These are phyloP conservation scores for Salix udensis DNA, from an alignment of 345 rosid genomes.

Conservation along the genomic window DNA sequence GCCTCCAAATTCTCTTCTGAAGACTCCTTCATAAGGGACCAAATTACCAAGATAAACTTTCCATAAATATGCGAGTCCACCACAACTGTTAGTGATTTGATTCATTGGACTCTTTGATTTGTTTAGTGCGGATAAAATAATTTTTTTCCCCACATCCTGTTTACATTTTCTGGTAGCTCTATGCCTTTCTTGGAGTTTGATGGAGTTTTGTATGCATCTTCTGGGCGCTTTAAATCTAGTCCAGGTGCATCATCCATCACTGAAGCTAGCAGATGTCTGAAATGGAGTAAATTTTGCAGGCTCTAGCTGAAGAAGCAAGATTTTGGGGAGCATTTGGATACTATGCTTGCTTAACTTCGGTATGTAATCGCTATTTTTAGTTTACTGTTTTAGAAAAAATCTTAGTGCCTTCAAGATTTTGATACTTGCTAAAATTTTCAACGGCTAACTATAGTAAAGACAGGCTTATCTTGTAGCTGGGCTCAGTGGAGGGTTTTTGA, in stretches of 20 bases:
- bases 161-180: neutral
- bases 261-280: slow-evolving; percentile 19
- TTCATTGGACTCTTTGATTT: neutral
- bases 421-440: slow-evolving; percentile 10
- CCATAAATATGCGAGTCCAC: neutral
- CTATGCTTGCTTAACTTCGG: slow-evolving; percentile 66
- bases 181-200: neutral
- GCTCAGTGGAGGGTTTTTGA: slow-evolving; percentile 83
- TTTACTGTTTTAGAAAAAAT: neutral
- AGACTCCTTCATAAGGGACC: neutral
- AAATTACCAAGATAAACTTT: neutral
- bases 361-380: slow-evolving; percentile 27
- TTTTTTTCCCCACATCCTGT: neutral
- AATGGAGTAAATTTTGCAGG: slow-evolving; percentile 45
- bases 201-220: neutral
- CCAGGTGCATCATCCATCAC: neutral
- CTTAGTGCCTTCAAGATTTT: neutral
- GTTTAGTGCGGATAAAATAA: neutral
- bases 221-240: neutral
- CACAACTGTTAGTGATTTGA: neutral
- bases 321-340: slow-evolving; percentile 99
- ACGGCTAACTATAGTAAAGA: slow-evolving; percentile 30
- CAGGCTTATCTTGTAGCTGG: slow-evolving; percentile 84
- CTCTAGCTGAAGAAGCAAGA: slow-evolving; percentile 64
- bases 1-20: neutral